Evolutionary conservation across 2,329 filamentous ascomycete species (phyloP).

Genomic region (Penicillium sp.): DNA sequence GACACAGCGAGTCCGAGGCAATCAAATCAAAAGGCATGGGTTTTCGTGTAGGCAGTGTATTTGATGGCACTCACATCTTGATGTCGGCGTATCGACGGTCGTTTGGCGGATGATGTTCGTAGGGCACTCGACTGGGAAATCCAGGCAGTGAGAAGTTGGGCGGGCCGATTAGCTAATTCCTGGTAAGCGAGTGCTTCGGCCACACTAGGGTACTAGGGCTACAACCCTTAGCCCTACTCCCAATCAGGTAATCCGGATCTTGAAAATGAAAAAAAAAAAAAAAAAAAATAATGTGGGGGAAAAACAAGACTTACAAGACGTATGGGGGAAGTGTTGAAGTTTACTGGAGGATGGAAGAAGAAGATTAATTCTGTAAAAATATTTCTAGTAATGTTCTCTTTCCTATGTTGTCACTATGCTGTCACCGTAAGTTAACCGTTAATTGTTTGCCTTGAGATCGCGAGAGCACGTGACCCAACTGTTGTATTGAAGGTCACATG

Average conservation of each 20-base stretch:
- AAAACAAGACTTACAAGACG: not conserved
- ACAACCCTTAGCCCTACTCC: slow-evolving; percentile 22
- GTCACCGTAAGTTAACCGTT: not conserved
- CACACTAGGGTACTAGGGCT: slow-evolving; percentile 44
- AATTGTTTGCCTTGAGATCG: not conserved
- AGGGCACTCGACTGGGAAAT: slow-evolving; percentile 39
- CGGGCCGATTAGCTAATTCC: slow-evolving; percentile 44
- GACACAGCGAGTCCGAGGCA: not conserved
- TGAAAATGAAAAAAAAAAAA: not conserved
- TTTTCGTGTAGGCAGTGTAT: slow-evolving; percentile 19
- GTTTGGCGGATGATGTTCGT: slow-evolving; percentile 47
- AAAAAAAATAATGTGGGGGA: not conserved
- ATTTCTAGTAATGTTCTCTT: not conserved
- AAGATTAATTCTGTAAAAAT: too few species aligned
- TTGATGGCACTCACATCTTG: slow-evolving; percentile 46
- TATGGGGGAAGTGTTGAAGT: not conserved
- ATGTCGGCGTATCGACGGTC: slow-evolving; percentile 49
- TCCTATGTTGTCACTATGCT: not conserved
- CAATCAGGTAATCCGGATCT: slow-evolving; percentile 11
- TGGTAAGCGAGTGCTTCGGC: slow-evolving; percentile 37
- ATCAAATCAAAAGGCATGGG: not conserved
- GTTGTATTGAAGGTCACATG: not conserved
- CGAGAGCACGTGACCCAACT: not conserved
- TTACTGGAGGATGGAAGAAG: not conserved
- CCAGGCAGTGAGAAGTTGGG: slow-evolving; percentile 43